Conservation (phyloP, 176 grass and related monocot species). For the Oryza longistaminata region DNA sequence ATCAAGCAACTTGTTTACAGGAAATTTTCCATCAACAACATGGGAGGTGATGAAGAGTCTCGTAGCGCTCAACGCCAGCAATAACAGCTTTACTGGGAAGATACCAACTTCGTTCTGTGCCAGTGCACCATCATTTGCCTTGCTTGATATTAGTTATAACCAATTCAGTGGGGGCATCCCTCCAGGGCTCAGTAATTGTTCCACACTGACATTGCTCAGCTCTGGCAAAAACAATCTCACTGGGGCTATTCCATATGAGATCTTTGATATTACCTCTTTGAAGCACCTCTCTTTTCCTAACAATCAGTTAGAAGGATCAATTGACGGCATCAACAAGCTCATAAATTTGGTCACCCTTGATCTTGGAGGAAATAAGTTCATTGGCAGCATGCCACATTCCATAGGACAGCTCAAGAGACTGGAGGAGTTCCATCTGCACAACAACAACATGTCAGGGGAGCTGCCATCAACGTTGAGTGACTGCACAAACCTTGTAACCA, state of each 20-base stretch:
- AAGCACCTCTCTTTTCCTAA: conserved; percentile 32
- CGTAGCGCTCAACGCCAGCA: conserved; percentile 42
- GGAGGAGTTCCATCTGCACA: too few relatives aligned
- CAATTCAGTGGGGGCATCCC: conserved; percentile 38
- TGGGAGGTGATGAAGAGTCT: conserved; percentile 41
- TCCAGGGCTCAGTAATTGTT: conserved; percentile 34
- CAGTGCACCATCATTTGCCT: background rate
- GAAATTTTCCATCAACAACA: conserved; percentile 30
- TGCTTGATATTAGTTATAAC: conserved; percentile 50
- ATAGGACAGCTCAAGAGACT: too few relatives aligned
- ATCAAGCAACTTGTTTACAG: conserved; percentile 46
- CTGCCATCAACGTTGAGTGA: too few relatives aligned
- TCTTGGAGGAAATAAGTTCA: too few relatives aligned
- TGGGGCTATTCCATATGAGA: conserved; percentile 33
- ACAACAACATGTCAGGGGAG: too few relatives aligned
- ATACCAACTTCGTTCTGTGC: conserved; percentile 36
- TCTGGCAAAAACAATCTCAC: conserved; percentile 34
- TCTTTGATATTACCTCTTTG: conserved; percentile 24
- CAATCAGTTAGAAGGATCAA: too few relatives aligned
- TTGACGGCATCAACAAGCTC: too few relatives aligned
- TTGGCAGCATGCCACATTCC: too few relatives aligned
- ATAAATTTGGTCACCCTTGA: too few relatives aligned
- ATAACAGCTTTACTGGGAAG: conserved; percentile 43
- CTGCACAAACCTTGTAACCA: too few relatives aligned
- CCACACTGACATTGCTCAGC: conserved; percentile 9